These are phyloP conservation scores for Jamesozyma lodderae DNA, from an alignment of 805 yeast species.

Conservation along the genomic window DNA sequence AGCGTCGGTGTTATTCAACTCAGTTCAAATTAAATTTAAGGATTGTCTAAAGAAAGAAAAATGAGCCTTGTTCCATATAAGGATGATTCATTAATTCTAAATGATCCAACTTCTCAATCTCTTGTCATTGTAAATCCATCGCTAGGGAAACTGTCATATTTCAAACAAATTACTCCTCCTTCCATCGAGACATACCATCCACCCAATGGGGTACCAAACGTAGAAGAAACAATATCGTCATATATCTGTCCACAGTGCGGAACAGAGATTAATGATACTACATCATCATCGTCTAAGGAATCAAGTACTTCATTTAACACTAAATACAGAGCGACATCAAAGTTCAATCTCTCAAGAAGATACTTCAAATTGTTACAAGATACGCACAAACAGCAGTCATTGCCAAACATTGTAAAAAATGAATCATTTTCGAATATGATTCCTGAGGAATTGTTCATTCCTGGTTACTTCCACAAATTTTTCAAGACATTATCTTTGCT, in stretches of 20 bases:
- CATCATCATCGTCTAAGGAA: not conserved
- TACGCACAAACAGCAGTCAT: constrained; percentile 5
- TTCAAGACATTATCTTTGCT: constrained; percentile 51
- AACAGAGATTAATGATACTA: constrained; percentile 14
- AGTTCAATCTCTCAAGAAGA: constrained; percentile 12
- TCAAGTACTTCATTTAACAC: not conserved
- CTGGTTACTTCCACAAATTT: constrained; percentile 71
- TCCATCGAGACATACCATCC: not conserved
- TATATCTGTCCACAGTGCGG: constrained; percentile 28
- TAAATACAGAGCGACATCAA: not conserved
- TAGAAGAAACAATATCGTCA: constrained; percentile 15
- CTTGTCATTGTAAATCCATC: constrained; percentile 23
- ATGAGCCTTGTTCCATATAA: constrained; percentile 25
- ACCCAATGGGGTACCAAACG: not conserved
- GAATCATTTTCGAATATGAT: constrained; percentile 17
- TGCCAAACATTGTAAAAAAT: not conserved
- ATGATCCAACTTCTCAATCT: constrained; percentile 25
- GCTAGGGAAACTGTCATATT: constrained; percentile 20
- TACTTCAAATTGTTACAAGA: constrained; percentile 18
- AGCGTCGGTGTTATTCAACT: too few relatives aligned
- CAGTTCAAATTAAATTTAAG: too few relatives aligned
- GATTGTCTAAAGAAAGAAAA: too few relatives aligned
- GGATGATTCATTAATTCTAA: constrained; percentile 21
- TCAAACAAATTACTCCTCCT: constrained; percentile 10
- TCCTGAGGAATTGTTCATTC: constrained; percentile 57